Evolutionary conservation across 2,329 filamentous ascomycete genomes (phyloP), one percentile per base, ranked within the genome.

Genomic region (Aspergillus tanneri): DNA sequence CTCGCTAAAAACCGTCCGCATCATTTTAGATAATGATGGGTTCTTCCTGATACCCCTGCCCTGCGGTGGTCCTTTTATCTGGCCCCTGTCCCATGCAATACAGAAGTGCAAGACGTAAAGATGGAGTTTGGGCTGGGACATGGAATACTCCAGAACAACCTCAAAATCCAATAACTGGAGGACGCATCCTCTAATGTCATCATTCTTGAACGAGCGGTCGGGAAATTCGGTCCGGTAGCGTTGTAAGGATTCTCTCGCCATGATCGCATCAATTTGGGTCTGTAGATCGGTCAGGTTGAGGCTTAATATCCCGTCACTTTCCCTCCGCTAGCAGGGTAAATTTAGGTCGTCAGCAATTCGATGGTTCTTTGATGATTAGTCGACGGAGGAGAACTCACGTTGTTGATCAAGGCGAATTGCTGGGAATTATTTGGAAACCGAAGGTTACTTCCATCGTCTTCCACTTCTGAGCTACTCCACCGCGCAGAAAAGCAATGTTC

Each of bases 361-460:
- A 23, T 53, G 35, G 19, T 24, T 12, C 37, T 36, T 19, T 18
- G 18, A 19, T 21, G 24, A 12, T 32, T 10, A 24, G 9, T 16
- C 36, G 18, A 12, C n/a, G n/a, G n/a, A n/a, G n/a, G n/a, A n/a
- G 5, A 11, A 30, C 52, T 45, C 54, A 73, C 70, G 44, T 65
- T 52, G 22, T 59, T 53, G 21, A 73, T 56, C 35, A 67, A 53
- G 7, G 64, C 66, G 27, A 35, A 18, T 7, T 16, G 42, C n/a
- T 32, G 43, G 12, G 6, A 46, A 5, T 24, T 6, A 12, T 52
- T 54, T 16, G 35, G 50, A 43, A 72, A 64, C n/a, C 58, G 63
- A 37, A 72, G 51, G 37, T 60, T 65, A 24, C 60, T 63, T 10
- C 64, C 68, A 57, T 72, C 60, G 46, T 72, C 64, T 37, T 67